Percentiles rank a stretch among this genome's conserved stretches.
These are phyloP conservation scores for Tricharina praecox DNA, from an alignment of 495 filamentous ascomycete genomes.

Conservation along the genomic window DNA sequence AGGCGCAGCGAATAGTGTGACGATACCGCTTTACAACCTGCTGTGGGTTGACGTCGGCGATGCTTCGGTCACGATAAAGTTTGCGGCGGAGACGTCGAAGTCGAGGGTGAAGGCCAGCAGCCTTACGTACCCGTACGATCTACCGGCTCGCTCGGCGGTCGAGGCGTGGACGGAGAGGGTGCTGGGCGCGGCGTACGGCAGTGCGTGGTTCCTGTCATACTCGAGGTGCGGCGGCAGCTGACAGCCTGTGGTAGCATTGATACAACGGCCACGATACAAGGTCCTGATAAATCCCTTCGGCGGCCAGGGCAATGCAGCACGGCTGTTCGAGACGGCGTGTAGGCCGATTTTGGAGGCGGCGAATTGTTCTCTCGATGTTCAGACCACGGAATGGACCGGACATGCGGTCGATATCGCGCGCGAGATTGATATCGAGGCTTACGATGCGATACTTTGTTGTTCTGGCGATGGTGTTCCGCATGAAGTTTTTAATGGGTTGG, in stretches of 20 bases:
- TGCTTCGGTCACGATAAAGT: slow-evolving; percentile 54
- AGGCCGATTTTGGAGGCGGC: slow-evolving; percentile 75
- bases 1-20: not conserved
- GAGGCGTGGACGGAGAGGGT: slow-evolving; percentile 46
- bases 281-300: slow-evolving; percentile 83
- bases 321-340: slow-evolving; percentile 56
- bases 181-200: slow-evolving; percentile 52
- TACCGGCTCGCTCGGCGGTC: slow-evolving; percentile 34
- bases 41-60: slow-evolving; percentile 54
- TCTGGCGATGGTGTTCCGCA: slow-evolving; percentile 85
- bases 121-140: slow-evolving; percentile 44
- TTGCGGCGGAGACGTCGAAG: slow-evolving; percentile 41
- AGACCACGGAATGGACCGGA: slow-evolving; percentile 51
- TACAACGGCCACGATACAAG: slow-evolving; percentile 51
- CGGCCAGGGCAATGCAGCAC: slow-evolving; percentile 60
- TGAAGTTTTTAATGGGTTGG: slow-evolving; percentile 89
- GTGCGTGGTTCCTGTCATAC: not conserved
- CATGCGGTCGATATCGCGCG: slow-evolving; percentile 68
- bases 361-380: slow-evolving; percentile 55
- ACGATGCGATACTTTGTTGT: slow-evolving; percentile 71
- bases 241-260: not conserved
- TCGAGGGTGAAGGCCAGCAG: slow-evolving; percentile 40
- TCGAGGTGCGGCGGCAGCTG: not conserved
- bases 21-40: slow-evolving; percentile 65
- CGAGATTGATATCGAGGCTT: slow-evolving; percentile 59